Percentiles rank a stretch among this genome's conserved stretches.
Evolutionary conservation across 805 yeast genomes (phyloP).

Genomic region (Starmerella riodocensis): DNA sequence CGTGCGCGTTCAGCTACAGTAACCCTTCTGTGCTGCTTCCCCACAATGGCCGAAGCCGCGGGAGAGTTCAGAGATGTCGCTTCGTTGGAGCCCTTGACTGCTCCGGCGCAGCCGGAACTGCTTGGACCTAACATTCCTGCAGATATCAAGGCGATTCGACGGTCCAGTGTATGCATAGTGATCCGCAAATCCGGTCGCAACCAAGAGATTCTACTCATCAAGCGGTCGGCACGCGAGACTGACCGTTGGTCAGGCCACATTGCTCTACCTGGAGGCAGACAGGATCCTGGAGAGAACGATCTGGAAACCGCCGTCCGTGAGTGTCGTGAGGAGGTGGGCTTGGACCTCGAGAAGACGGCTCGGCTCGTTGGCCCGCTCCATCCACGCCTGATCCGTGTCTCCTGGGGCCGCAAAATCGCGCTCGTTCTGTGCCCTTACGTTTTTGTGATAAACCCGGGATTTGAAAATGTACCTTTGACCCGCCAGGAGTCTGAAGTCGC

Average conservation of each 20-base stretch:
- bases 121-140: conserved; percentile 2
- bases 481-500: conserved; percentile 29
- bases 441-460: conserved; percentile 22
- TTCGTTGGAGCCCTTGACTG: background rate
- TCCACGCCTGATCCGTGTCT: conserved; percentile 26
- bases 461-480: conserved; percentile 15
- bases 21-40: too few species aligned
- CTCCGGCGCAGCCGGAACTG: conserved; percentile 3
- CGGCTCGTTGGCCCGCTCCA: conserved; percentile 27
- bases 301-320: conserved; percentile 29
- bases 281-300: conserved; percentile 27
- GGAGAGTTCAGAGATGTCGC: conserved; percentile 1
- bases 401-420: conserved; percentile 26
- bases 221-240: conserved; percentile 26
- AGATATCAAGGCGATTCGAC: background rate
- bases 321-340: conserved; percentile 30
- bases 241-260: conserved; percentile 33
- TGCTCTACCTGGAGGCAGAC: conserved; percentile 32
- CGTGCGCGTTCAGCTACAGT: too few species aligned
- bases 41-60: too few species aligned
- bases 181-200: conserved; percentile 1
- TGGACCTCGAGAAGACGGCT: conserved; percentile 25
- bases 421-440: conserved; percentile 30
- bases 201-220: conserved; percentile 29
- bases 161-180: conserved; percentile 9